A percentile compares a stretch with the other conserved stretches of the same genome.
These are phyloP conservation scores for Pulveroboletus sp. DNA, from an alignment of 768 basidiomycete species.

Conservation along the genomic window DNA sequence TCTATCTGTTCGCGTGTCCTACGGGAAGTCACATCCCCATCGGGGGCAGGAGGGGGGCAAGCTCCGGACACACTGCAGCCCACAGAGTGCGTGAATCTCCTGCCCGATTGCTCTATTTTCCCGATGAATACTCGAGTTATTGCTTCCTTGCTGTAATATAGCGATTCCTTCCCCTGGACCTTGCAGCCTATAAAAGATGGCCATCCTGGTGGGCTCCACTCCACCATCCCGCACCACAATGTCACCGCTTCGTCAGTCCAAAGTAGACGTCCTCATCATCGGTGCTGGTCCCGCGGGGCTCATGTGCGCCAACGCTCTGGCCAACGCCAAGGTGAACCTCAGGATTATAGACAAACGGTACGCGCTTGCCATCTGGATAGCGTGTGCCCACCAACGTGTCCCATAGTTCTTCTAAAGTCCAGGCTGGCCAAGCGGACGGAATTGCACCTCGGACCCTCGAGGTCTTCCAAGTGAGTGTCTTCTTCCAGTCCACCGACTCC, in stretches of 20 bases:
- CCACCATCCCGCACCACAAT: constrained; percentile 6
- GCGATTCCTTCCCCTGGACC: neutral
- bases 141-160: neutral
- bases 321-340: constrained; percentile 33
- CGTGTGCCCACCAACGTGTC: neutral
- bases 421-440: constrained; percentile 28
- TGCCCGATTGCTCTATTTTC: neutral
- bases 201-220: neutral
- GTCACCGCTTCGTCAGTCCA: constrained; percentile 17
- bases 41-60: no score
- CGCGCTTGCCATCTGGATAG: neutral
- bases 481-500: neutral
- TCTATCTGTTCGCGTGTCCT: neutral
- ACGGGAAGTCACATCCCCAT: constrained; percentile 4
- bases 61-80: neutral
- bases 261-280: constrained; percentile 40
- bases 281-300: constrained; percentile 42
- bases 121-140: neutral
- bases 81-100: neutral
- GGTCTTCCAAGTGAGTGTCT: constrained; percentile 38
- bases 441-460: constrained; percentile 32
- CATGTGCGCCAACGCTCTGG: constrained; percentile 41
- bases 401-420: constrained; percentile 14
- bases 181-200: constrained; percentile 1
- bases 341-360: constrained; percentile 40